Percentiles rank a stretch among this genome's conserved stretches.
phyloP scores from a whole-genome alignment of 2,329 filamentous ascomycete genomes.

The Bipolaris oryzae region DNA sequence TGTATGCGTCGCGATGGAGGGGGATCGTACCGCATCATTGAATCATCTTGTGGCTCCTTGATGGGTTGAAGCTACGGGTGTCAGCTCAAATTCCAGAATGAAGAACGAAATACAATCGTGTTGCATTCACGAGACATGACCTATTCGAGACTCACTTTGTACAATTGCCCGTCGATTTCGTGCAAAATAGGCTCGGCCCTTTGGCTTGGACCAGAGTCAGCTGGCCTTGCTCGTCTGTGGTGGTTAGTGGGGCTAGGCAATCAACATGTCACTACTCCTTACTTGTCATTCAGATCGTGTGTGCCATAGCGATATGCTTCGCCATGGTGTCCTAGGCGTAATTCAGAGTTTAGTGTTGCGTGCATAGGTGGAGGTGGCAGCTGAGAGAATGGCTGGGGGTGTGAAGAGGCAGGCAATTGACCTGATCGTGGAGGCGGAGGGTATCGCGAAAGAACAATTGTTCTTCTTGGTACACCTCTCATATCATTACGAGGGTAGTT shows the following conservation, averaged over 20 bases:
- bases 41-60: constrained; percentile 17
- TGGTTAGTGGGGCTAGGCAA: constrained; percentile 19
- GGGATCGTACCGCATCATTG: constrained; percentile 25
- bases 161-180: constrained; percentile 38
- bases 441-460: constrained; percentile 30
- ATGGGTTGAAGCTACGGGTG: constrained; percentile 39
- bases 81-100: constrained; percentile 25
- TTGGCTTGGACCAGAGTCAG: constrained; percentile 13
- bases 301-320: constrained; percentile 17
- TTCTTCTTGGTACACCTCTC: constrained; percentile 28
- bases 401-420: constrained; percentile 13
- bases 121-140: constrained; percentile 22
- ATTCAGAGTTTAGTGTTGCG: constrained; percentile 4
- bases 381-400: constrained; percentile 12
- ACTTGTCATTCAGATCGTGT: constrained; percentile 25
- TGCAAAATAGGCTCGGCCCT: constrained; percentile 28
- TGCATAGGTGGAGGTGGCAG: constrained; percentile 11
- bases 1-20: constrained; percentile 17
- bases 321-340: constrained; percentile 6
- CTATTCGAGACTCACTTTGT: constrained; percentile 40
- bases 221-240: constrained; percentile 23
- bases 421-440: constrained; percentile 16
- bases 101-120: constrained; percentile 14
- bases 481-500: constrained; percentile 24
- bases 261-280: constrained; percentile 14